Evolutionary conservation across 2,329 filamentous ascomycete genomes (phyloP).

Genomic region (Neodidymelliopsis sp.): DNA sequence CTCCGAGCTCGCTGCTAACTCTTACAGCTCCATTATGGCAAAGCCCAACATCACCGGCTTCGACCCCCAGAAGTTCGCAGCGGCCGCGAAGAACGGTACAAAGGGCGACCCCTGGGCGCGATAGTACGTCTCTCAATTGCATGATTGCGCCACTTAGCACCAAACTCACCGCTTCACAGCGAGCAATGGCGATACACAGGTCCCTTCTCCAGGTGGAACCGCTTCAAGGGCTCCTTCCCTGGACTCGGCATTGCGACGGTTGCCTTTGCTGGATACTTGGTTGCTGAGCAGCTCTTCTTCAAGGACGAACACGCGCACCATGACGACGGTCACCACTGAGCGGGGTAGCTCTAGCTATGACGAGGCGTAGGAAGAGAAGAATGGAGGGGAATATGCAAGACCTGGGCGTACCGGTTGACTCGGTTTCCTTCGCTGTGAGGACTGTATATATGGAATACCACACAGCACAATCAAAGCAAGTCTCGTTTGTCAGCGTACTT

Average conservation of each 20-base stretch:
- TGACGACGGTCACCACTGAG: conserved; percentile 37
- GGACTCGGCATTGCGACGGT: conserved; percentile 92
- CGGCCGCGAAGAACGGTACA: conserved; percentile 66
- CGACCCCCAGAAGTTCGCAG: conserved; percentile 81
- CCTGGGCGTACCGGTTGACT: conserved; percentile 44
- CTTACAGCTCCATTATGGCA: conserved; percentile 56
- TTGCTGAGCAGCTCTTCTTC: conserved; percentile 87
- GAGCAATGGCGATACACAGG: conserved; percentile 96
- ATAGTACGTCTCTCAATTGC: conserved; percentile 57
- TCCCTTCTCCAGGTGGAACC: conserved; percentile 85
- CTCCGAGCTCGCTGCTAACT: conserved; percentile 21
- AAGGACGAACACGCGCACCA: conserved; percentile 62
- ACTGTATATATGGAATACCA: conserved; percentile 47
- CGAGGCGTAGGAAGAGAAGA: conserved; percentile 5
- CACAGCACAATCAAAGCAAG: conserved; percentile 26
- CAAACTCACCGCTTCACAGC: conserved; percentile 58
- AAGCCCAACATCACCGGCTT: conserved; percentile 85
- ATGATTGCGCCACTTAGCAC: conserved; percentile 3
- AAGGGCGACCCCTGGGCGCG: conserved; percentile 69
- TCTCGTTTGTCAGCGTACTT: conserved; percentile 18
- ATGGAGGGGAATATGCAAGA: conserved; percentile 25
- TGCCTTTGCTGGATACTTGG: conserved; percentile 88
- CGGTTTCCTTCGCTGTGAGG: conserved; percentile 32
- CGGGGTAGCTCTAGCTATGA: neutral
- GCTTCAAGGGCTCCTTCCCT: conserved; percentile 85